Evolutionary conservation across 768 basidiomycete genomes (phyloP), one percentile per base, ranked within the genome.

Genomic region (Tricholoma terreum): DNA sequence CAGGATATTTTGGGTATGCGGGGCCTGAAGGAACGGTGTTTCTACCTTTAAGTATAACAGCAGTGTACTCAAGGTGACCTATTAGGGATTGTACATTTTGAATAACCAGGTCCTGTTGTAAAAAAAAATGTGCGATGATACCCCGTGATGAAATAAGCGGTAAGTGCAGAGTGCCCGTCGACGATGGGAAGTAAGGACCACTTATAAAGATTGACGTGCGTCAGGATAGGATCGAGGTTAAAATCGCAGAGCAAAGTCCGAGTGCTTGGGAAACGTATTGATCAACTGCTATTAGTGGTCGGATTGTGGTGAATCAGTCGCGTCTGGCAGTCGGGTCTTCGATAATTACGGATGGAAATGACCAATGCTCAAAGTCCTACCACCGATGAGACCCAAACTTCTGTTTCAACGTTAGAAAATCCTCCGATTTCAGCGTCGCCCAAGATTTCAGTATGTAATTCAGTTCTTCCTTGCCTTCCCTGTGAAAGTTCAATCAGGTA

Each of bases 1-100:
- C 69, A 92, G 90, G 88, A 90, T 61, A 66, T 85, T 52, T 73
- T 92, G 61, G 90, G 90, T 52, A 86, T 92, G 82, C 83, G 90
- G 43, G 90, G 86, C 50, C 69, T 92, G 62, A 91, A 88, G 65
- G 90, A 92, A 69, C 80, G 89, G 40, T 92, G 90, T 67, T 92
- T 89, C 75, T 91, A 84, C 71, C 75, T 92, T 58, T 91, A 75
- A 67, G 67, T 42, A 50, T 17, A 58, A 19, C 22, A 33, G 34
- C 50, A 50, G 12, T 30, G n/a, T 49, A 27, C 24, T 49, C 6
- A 3, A 30, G 24, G 22, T 24, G 12, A 45, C 24, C 3, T 22
- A 22, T 17, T 22, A 12, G 19, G 45, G 24, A 40, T 27, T 22
- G 40, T 30, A 52, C 19, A 22, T 24, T 36, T 35, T 40, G 8